Base-by-base conservation (phyloP, 176 grass and related monocot species). In the Carex scoparia region DNA sequence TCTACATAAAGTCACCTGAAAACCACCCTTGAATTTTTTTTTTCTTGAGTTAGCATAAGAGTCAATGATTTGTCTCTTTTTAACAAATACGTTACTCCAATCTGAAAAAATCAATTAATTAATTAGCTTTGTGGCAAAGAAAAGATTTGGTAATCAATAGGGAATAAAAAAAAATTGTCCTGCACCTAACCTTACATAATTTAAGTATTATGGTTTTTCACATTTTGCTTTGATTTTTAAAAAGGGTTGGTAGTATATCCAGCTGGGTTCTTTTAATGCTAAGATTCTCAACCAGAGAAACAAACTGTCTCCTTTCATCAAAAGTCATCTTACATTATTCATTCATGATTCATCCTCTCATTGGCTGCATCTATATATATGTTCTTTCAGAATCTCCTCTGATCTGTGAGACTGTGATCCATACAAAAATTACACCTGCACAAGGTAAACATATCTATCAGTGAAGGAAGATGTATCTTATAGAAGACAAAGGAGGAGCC, bases 401-500 rank as follows among this genome's bases (percentile, higher is more conserved):
- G 23, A 23, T 23, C 37, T 38, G 3, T 40, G 4, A 40, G 33
- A 35, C 27, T 32, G 27, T 38, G 32, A 38, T 12, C 32, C 16
- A 7, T 4, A 38, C 65, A 69, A 18, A 18, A 69, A 69, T 13
- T 69, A 66, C 64, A 18, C 30, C 5, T 69, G 13, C 31, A 69
- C 1, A 69, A 16, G 33, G 5, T 69, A 16, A 38, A 40, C 33
- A 15, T 2, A 15, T 2, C 5, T 16, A 33, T 23, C 14, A 38
- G 15, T 61, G 53, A 23, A 51, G 48, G 16, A 19, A 85, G 57
- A 98, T 98, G 93, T 98, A 98, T 37, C 46, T 95, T 16, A 69
- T 98, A 19, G 89, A 92, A 85, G 95, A 93, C 38, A 95, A 93
- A 12, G 63, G 88, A 71, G 91, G 91, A 8, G 93, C 95, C 40